phyloP scores from a whole-genome alignment of 306 rosid species.

The Lathyrus tuberosus region DNA sequence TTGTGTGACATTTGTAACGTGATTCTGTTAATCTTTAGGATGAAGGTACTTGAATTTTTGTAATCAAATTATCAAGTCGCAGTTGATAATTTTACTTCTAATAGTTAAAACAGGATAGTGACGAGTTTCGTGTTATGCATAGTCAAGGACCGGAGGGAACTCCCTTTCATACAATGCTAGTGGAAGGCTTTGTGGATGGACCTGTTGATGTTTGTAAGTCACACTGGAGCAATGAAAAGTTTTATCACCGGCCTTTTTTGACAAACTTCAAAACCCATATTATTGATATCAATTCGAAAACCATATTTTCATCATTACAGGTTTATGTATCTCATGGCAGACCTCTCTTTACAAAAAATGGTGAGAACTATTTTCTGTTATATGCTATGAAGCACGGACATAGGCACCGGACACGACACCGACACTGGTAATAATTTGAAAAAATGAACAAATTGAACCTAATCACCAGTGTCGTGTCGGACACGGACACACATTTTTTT shows the following conservation, averaged over 20 bases:
- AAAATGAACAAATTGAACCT: too few relatives aligned
- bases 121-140: slow-evolving; percentile 94
- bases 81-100: slow-evolving; percentile 36
- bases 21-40: too few relatives aligned
- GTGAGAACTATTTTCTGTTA: slow-evolving; percentile 48
- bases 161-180: slow-evolving; percentile 88
- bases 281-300: slow-evolving; percentile 17
- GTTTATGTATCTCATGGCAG: slow-evolving; percentile 88
- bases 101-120: slow-evolving; percentile 89
- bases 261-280: slow-evolving; percentile 21
- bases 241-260: slow-evolving; percentile 27
- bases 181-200: slow-evolving; percentile 90
- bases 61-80: too few relatives aligned
- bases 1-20: slow-evolving; percentile 10
- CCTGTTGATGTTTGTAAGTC: slow-evolving; percentile 87
- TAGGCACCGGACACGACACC: too few relatives aligned
- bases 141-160: slow-evolving; percentile 83
- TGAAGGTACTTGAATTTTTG: too few relatives aligned
- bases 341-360: slow-evolving; percentile 76
- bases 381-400: background rate
- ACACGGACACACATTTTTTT: too few relatives aligned
- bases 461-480: too few relatives aligned
- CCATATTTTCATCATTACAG: slow-evolving; percentile 52
- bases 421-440: too few relatives aligned
- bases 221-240: slow-evolving; percentile 15